Evolutionary conservation across 106 monocot genomes (phyloP), one percentile per base, ranked within the genome.

Genomic region (Iris macrosiphon): DNA sequence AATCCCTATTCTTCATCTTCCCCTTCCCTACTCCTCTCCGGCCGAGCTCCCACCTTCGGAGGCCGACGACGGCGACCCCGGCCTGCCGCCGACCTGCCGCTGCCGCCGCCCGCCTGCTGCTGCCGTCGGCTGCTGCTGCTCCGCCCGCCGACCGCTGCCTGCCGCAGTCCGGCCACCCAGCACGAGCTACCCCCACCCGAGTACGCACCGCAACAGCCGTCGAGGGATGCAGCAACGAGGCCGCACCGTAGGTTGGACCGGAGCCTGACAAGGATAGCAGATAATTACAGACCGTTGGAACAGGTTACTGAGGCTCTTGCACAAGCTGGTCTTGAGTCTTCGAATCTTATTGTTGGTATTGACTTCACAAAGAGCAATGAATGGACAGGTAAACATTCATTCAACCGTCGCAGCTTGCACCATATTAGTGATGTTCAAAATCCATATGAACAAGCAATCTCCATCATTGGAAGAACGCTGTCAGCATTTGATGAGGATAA

Each of bases 281-380:
- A 93, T 62, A 65, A 84, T 32, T 93, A 78, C 61, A 63, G 46
- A 3, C 81, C 88, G 32, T 65, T 93, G 71, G 84, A 80, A 4
- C 75, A 93, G 83, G 93, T 94, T 11, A 94, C 85, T 65, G 88
- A 89, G 33, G 94, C 94, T 40, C 84, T 94, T 55, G 69, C 88
- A 41, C 66, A 69, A 55, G 81, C 94, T 54, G 94, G 94, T 16
- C 73, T 94, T 18, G 94, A 94, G 53, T 86, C 86, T 41, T 86
- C 86, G 12, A 86, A 86, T 60, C 80, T 86, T 14, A 86, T 86
- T 31, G 75, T 94, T 60, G 94, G 94, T 31, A 79, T 94, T 63
- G 94, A 94, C 63, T 94, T 94, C 65, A 94, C 94, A 10, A 94
- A 94, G 70, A 94, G 94, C 60, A 94, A 94, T 49, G 94, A 94